phyloP scores from a whole-genome alignment of 495 filamentous ascomycete genomes.

The Copromyces sp. region DNA sequence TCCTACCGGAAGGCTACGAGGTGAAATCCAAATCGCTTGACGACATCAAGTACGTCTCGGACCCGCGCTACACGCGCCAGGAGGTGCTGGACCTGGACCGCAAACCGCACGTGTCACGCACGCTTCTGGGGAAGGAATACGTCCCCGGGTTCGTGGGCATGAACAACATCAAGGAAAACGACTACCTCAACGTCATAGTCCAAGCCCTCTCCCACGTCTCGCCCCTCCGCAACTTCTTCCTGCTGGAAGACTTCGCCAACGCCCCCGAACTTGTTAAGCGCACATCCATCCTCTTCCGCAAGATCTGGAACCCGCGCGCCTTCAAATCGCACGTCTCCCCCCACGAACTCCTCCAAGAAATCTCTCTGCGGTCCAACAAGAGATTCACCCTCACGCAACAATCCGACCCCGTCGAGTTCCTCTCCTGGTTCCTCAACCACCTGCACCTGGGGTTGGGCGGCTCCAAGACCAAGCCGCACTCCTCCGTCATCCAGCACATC shows the following conservation, averaged over 20 bases:
- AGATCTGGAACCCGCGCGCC: constrained; percentile 95
- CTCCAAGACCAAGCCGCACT: constrained; percentile 72
- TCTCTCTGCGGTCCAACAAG: constrained; percentile 81
- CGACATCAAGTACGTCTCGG: constrained; percentile 97
- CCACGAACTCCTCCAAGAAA: constrained; percentile 92
- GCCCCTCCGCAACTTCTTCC: constrained; percentile 85
- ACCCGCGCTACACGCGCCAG: constrained; percentile 71
- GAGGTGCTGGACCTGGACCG: constrained; percentile 75
- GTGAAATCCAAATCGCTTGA: constrained; percentile 91
- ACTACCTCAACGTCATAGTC: constrained; percentile 95
- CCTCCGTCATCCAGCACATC: constrained; percentile 74
- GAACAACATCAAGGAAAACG: constrained; percentile 99
- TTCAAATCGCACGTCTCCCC: constrained; percentile 97
- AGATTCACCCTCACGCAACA: constrained; percentile 85
- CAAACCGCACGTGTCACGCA: constrained; percentile 63
- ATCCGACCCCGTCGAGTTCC: constrained; percentile 91
- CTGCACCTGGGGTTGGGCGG: constrained; percentile 87
- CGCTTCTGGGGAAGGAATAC: constrained; percentile 73
- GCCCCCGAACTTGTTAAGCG: constrained; percentile 56
- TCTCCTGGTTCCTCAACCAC: constrained; percentile 95
- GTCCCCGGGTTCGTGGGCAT: constrained; percentile 93
- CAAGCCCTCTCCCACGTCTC: constrained; percentile 85
- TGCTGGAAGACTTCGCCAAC: constrained; percentile 64
- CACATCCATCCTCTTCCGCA: constrained; percentile 82
- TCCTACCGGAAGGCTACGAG: constrained; percentile 94